Conservation (phyloP, 1,284 basidiomycete species). For the Cryptococcus sp. region DNA sequence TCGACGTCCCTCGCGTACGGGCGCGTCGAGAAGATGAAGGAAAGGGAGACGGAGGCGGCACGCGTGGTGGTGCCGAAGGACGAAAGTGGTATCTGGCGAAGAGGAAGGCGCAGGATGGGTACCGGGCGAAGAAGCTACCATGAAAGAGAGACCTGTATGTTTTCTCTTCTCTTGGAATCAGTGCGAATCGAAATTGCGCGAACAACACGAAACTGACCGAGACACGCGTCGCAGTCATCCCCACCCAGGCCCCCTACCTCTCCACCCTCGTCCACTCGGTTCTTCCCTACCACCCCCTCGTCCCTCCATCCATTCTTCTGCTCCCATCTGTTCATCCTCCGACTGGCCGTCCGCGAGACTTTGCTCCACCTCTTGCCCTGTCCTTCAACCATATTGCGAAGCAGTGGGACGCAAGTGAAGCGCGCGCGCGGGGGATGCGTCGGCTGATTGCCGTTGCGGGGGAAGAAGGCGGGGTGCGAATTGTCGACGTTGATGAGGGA, state of each 20-base stretch:
- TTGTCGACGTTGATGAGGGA: constrained; percentile 40
- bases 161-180: neutral
- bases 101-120: constrained; percentile 12
- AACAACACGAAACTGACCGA: neutral
- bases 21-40: constrained; percentile 11
- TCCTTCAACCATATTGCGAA: constrained; percentile 38
- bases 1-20: constrained; percentile 13
- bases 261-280: constrained; percentile 25
- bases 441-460: constrained; percentile 40
- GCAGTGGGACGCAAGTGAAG: constrained; percentile 18
- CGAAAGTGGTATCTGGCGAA: constrained; percentile 7
- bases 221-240: constrained; percentile 5
- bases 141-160: neutral
- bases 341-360: constrained; percentile 31
- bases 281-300: constrained; percentile 12
- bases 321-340: constrained; percentile 38
- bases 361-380: constrained; percentile 34
- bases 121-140: neutral
- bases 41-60: neutral
- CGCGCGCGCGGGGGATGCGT: constrained; percentile 14
- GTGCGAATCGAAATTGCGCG: neutral
- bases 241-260: constrained; percentile 20
- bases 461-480: constrained; percentile 42
- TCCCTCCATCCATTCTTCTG: constrained; percentile 26
- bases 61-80: neutral